phyloP scores from a whole-genome alignment of 768 basidiomycete genomes.

The Phylloporus rhodoxanthus region DNA sequence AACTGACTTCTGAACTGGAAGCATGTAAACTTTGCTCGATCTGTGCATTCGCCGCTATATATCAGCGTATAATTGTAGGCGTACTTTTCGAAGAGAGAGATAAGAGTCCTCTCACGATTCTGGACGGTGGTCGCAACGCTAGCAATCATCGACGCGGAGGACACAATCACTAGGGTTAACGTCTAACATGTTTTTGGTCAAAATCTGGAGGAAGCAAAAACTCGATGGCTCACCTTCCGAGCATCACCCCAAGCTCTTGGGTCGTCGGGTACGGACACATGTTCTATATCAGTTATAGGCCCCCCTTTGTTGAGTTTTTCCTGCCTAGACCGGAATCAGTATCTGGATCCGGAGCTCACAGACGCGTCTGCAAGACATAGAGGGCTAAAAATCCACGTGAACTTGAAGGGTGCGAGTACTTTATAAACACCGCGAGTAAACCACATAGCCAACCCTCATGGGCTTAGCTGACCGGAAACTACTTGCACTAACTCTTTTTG shows the following conservation, averaged over 20 bases:
- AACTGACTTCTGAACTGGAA: slow-evolving; percentile 55
- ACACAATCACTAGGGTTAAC: slow-evolving; percentile 22
- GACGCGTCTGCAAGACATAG: slow-evolving; percentile 9
- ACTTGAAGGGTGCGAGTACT: not conserved
- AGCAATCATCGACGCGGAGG: slow-evolving; percentile 26
- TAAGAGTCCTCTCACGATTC: slow-evolving; percentile 21
- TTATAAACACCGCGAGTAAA: slow-evolving; percentile 4
- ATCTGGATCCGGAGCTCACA: not conserved
- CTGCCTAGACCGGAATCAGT: slow-evolving; percentile 3
- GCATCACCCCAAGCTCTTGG: slow-evolving; percentile 52
- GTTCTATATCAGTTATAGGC: slow-evolving; percentile 29
- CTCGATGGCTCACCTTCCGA: slow-evolving; percentile 43
- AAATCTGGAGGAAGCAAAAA: too few species aligned
- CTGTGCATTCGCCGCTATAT: slow-evolving; percentile 58
- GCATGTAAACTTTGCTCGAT: slow-evolving; percentile 60
- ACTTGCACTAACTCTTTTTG: too few species aligned
- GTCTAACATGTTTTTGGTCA: slow-evolving; percentile 12
- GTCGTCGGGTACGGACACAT: slow-evolving; percentile 46
- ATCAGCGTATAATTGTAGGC: not conserved
- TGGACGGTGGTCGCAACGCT: slow-evolving; percentile 23
- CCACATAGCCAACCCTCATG: not conserved
- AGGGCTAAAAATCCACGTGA: not conserved
- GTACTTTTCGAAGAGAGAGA: not conserved
- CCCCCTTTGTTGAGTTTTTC: not conserved
- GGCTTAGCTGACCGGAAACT: too few species aligned